A percentile compares a stretch with the other conserved stretches of the same genome.
These are phyloP conservation scores for Papilionanthe hybrid DNA, from an alignment of 116 monocot genomes.

Conservation along the genomic window DNA sequence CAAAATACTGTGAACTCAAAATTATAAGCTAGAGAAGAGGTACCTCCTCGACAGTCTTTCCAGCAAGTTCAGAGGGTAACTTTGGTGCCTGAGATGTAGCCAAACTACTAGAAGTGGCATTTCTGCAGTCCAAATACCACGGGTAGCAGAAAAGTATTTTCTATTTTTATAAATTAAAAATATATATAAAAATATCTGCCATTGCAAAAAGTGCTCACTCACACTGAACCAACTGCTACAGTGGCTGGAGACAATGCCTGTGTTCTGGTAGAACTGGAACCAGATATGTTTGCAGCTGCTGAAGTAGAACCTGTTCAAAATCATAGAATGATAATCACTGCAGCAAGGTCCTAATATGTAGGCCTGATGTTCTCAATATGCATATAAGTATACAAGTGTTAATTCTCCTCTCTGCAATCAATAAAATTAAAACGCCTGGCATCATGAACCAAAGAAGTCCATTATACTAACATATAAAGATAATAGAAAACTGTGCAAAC, in stretches of 20 bases:
- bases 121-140: slow-evolving; percentile 16
- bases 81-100: slow-evolving; percentile 43
- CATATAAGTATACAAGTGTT: neutral
- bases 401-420: neutral
- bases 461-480: neutral
- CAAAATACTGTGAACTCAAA: neutral
- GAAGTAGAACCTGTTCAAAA: slow-evolving; percentile 26
- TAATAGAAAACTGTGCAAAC: neutral
- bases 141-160: neutral
- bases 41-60: slow-evolving; percentile 95
- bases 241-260: slow-evolving; percentile 32
- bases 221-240: slow-evolving; percentile 40
- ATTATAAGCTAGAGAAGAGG: neutral
- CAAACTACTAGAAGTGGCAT: slow-evolving; percentile 22
- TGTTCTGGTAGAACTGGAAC: slow-evolving; percentile 35
- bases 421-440: neutral
- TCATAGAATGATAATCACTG: neutral
- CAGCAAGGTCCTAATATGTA: neutral
- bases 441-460: neutral
- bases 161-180: neutral
- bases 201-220: slow-evolving; percentile 10
- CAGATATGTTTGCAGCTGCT: slow-evolving; percentile 18
- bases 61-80: slow-evolving; percentile 79
- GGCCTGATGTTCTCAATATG: neutral
- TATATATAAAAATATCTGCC: neutral